A percentile compares a stretch with the other conserved stretches of the same genome.
Conservation (phyloP, 495 filamentous ascomycete genomes). For the Rostrohypoxylon terebratum region DNA sequence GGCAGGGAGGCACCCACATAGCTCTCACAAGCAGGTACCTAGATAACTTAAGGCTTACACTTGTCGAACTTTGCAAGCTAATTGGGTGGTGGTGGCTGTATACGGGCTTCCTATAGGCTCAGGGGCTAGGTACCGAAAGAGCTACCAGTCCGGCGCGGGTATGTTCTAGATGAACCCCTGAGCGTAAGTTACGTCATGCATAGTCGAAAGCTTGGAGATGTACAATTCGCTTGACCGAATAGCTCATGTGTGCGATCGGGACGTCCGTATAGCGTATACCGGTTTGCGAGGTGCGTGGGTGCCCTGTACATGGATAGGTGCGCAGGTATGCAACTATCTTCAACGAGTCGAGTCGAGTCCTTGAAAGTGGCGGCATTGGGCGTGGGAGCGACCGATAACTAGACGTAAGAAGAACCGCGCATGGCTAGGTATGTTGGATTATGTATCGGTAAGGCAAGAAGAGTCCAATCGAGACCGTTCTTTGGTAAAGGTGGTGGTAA, state of each 20-base stretch:
- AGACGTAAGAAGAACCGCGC: constrained; percentile 16
- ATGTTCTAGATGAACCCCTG: constrained; percentile 24
- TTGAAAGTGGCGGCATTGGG: constrained; percentile 27
- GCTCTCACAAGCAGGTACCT: neutral
- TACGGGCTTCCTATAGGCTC: constrained; percentile 5
- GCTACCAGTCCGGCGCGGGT: constrained; percentile 19
- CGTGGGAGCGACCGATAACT: neutral
- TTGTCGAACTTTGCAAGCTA: constrained; percentile 15
- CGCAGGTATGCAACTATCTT: constrained; percentile 11
- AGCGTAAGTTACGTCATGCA: constrained; percentile 37
- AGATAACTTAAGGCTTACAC: constrained; percentile 26
- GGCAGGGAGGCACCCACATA: constrained; percentile 18
- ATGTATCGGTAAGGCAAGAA: constrained; percentile 3
- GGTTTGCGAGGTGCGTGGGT: neutral
- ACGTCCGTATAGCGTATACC: constrained; percentile 34
- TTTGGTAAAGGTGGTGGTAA: too few species aligned
- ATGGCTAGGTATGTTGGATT: constrained; percentile 3
- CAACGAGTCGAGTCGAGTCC: constrained; percentile 4
- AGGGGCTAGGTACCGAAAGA: constrained; percentile 14
- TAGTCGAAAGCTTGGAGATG: constrained; percentile 3
- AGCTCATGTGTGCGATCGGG: constrained; percentile 14
- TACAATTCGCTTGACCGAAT: constrained; percentile 19
- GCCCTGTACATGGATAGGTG: neutral
- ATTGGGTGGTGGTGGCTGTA: constrained; percentile 7
- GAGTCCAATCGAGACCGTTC: constrained; percentile 18